A percentile compares a stretch with the other conserved stretches of the same genome.
These are phyloP conservation scores for Colletotrichum musae DNA, from an alignment of 2,329 filamentous ascomycete species.

Conservation along the genomic window DNA sequence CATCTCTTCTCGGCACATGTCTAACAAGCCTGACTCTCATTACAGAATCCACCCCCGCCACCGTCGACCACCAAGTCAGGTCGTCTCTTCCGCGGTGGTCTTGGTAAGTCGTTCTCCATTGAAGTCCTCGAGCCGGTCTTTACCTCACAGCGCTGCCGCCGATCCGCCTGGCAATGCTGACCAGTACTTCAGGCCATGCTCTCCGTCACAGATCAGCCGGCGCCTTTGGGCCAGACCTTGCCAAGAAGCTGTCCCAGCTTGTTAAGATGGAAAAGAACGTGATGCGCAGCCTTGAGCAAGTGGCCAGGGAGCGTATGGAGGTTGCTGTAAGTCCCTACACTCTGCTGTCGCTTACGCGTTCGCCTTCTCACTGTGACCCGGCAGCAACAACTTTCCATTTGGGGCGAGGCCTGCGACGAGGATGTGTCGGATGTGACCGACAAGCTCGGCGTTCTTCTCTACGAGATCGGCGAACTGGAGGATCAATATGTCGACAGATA, in stretches of 20 bases:
- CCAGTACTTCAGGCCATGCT: conserved; percentile 66
- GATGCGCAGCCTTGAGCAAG: conserved; percentile 97
- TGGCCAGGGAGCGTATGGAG: conserved; percentile 97
- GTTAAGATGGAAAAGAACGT: conserved; percentile 99
- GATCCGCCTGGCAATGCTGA: conserved; percentile 37
- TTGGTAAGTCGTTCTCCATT: conserved; percentile 74
- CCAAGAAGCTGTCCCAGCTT: conserved; percentile 97
- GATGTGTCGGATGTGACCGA: conserved; percentile 99
- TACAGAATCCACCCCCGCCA: conserved; percentile 92
- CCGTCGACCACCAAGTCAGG: conserved; percentile 91
- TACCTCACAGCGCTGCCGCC: no score
- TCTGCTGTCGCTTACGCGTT: background rate
- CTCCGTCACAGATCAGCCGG: conserved; percentile 82
- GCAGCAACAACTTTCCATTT: conserved; percentile 98
- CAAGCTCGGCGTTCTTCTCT: conserved; percentile 97
- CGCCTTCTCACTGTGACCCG: conserved; percentile 33
- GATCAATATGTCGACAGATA: conserved; percentile 99
- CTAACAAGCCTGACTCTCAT: conserved; percentile 12
- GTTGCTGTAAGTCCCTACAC: conserved; percentile 81
- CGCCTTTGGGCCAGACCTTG: conserved; percentile 86
- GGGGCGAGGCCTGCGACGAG: conserved; percentile 96
- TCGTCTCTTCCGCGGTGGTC: conserved; percentile 86
- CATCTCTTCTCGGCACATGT: conserved; percentile 20
- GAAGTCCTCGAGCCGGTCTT: no score
- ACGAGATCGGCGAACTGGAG: conserved; percentile 98